Evolutionary conservation across 2,329 filamentous ascomycete species (phyloP), one percentile per base, ranked within the genome.

Genomic region (Eutypella sp.): DNA sequence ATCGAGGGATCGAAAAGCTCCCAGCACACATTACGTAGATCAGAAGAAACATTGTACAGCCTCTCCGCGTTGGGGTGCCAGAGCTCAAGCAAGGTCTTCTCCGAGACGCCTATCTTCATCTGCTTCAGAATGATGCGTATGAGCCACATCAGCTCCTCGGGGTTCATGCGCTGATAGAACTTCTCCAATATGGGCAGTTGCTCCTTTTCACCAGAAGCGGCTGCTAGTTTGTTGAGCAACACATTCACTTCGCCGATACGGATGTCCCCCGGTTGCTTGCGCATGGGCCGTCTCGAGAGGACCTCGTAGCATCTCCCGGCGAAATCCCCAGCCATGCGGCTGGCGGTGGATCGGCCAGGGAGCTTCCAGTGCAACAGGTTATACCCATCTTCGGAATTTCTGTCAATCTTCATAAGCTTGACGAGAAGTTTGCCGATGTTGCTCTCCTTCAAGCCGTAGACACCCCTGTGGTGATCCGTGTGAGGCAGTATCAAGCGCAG

Each of bases 381-480:
- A 60, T 85, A 85, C 0, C 85, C 92, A 69, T 97, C 92, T 52
- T 95, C 89, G 0, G 89, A 95, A 57, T 91, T 84, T 58, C 85
- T 88, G 69, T 91, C 85, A 57, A 99, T 95, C 61, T 91, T 92
- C 74, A 96, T 85, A 33, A 96, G 78, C 62, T 90, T 92, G 47
- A 96, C 87, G n/a, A 97, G 73, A 18, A 97, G 70, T 62, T 90
- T 96, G 9, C 85, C 92, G 48, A 99, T 90, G 5, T 84, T 81
- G 62, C 86, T 91, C 70, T 99, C 93, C 62, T 97, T 97, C 34
- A 99, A 73, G 1, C 92, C 89, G 59, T 97, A 99, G 73, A 96
- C 90, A 16, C 87, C 86, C 40, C 93, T 81, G 59, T 97, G 90
- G 33, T 90, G 82, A 61, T 99, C 93, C 62, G 95, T 95, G 58